Evolutionary conservation across 1,139 yeast genomes (phyloP).

Genomic region (Pichia cactophila): DNA sequence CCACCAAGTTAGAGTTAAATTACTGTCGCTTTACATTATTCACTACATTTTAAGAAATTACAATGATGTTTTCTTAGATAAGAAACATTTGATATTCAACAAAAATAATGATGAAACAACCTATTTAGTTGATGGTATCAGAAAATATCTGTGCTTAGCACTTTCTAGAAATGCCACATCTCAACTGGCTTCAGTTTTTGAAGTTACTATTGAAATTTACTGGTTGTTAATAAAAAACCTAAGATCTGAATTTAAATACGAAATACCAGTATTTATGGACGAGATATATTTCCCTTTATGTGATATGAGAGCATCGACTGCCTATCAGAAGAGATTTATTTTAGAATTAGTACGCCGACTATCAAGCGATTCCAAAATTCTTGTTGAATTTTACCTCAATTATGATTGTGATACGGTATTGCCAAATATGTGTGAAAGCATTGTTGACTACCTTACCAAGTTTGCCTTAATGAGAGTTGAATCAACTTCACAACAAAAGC

Average conservation of each 20-base stretch:
- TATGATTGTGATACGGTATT: conserved; percentile 86
- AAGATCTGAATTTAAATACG: conserved; percentile 82
- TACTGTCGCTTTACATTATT: conserved; percentile 79
- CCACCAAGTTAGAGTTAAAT: conserved; percentile 85
- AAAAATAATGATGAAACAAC: conserved; percentile 52
- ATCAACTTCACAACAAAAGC: conserved; percentile 52
- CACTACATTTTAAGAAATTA: conserved; percentile 83
- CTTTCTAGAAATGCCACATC: conserved; percentile 91
- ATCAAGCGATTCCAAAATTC: conserved; percentile 81
- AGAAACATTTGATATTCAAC: conserved; percentile 52
- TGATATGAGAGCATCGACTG: conserved; percentile 83
- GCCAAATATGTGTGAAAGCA: conserved; percentile 80
- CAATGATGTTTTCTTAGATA: conserved; percentile 71
- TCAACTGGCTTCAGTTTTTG: conserved; percentile 85
- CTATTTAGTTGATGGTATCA: conserved; percentile 67
- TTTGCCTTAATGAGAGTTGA: conserved; percentile 67
- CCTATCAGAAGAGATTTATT: conserved; percentile 87
- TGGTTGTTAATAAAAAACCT: conserved; percentile 82
- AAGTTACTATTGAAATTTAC: conserved; percentile 83
- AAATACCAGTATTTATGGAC: conserved; percentile 86
- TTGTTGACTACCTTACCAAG: conserved; percentile 70
- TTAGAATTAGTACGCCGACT: conserved; percentile 70
- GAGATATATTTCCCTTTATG: conserved; percentile 93
- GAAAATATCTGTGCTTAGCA: conserved; percentile 76
- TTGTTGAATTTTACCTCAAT: conserved; percentile 87